Conservation (phyloP, 2,329 filamentous ascomycete genomes). For the Hymenoscyphus infarciens region DNA sequence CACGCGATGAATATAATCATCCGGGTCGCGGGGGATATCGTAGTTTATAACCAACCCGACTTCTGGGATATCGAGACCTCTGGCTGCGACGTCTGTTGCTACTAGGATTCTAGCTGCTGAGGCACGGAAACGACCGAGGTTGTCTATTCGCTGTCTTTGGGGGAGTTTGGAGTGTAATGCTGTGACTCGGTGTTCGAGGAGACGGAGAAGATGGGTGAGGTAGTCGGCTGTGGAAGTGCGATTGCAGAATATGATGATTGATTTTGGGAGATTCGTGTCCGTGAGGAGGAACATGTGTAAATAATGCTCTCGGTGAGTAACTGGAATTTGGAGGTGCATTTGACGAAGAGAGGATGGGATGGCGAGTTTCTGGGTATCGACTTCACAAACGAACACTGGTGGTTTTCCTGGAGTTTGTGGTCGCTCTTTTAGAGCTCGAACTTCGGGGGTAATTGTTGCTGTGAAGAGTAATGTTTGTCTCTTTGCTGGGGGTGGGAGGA, state of each 20-base stretch:
- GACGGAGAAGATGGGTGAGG: constrained; percentile 80
- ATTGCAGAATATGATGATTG: constrained; percentile 92
- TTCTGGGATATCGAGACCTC: constrained; percentile 92
- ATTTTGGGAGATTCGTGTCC: constrained; percentile 68
- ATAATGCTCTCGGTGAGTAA: constrained; percentile 93
- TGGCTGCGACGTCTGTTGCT: constrained; percentile 89
- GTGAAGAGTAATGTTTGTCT: constrained; percentile 97
- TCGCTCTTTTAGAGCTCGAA: constrained; percentile 78
- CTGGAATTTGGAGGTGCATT: constrained; percentile 80
- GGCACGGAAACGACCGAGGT: constrained; percentile 87
- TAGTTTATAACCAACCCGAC: constrained; percentile 91
- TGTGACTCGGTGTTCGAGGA: constrained; percentile 86
- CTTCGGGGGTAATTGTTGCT: constrained; percentile 89
- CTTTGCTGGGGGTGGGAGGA: constrained; percentile 70
- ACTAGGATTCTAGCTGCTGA: constrained; percentile 84
- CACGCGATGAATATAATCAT: constrained; percentile 96
- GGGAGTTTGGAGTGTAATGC: constrained; percentile 84
- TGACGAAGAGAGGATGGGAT: constrained; percentile 80
- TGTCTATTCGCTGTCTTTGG: constrained; percentile 80
- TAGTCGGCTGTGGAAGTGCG: constrained; percentile 83
- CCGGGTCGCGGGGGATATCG: constrained; percentile 90
- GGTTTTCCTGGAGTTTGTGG: constrained; percentile 65
- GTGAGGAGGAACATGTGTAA: constrained; percentile 86
- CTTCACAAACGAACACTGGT: constrained; percentile 84
- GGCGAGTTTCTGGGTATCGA: constrained; percentile 70